phyloP scores from a whole-genome alignment of 1,139 yeast genomes.

The Diutina scorzettiae region DNA sequence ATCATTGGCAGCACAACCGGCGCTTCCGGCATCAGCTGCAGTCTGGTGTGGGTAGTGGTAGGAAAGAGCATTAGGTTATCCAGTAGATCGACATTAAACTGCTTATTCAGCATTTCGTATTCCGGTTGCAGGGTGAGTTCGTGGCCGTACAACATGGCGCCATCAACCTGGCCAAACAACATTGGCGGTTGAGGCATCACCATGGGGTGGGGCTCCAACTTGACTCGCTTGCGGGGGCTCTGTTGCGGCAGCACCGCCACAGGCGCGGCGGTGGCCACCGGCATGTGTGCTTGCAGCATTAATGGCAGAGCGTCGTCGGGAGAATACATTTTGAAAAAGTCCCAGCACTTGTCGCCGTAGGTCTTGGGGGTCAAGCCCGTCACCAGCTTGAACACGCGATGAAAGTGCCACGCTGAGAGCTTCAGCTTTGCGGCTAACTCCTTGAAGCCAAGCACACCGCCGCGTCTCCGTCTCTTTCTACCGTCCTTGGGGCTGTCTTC shows the following conservation, averaged over 20 bases:
- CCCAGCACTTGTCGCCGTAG: slow-evolving; percentile 82
- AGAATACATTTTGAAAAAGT: slow-evolving; percentile 33
- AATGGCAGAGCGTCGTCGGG: background rate
- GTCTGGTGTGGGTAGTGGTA: background rate
- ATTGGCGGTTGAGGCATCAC: background rate
- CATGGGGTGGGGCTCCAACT: slow-evolving; percentile 1
- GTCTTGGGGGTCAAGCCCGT: slow-evolving; percentile 83
- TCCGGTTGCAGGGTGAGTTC: background rate
- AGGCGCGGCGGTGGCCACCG: background rate
- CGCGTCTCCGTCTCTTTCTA: slow-evolving; percentile 51
- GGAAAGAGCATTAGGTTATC: background rate
- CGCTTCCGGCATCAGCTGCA: slow-evolving; percentile 4
- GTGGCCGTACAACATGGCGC: background rate
- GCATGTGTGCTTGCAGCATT: background rate
- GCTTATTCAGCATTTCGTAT: background rate
- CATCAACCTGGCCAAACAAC: slow-evolving; percentile 4
- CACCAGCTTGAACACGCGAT: slow-evolving; percentile 74
- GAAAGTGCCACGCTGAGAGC: slow-evolving; percentile 90
- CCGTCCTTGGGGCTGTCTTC: slow-evolving; percentile 9
- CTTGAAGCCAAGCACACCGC: slow-evolving; percentile 81
- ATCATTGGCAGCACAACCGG: background rate
- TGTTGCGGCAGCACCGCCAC: background rate
- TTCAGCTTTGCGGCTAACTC: slow-evolving; percentile 80
- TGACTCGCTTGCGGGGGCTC: slow-evolving; percentile 2
- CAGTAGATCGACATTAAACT: background rate